Evolutionary conservation across 2,329 filamentous ascomycete genomes (phyloP), one percentile per base, ranked within the genome.

Genomic region (Chaetomium sp.): DNA sequence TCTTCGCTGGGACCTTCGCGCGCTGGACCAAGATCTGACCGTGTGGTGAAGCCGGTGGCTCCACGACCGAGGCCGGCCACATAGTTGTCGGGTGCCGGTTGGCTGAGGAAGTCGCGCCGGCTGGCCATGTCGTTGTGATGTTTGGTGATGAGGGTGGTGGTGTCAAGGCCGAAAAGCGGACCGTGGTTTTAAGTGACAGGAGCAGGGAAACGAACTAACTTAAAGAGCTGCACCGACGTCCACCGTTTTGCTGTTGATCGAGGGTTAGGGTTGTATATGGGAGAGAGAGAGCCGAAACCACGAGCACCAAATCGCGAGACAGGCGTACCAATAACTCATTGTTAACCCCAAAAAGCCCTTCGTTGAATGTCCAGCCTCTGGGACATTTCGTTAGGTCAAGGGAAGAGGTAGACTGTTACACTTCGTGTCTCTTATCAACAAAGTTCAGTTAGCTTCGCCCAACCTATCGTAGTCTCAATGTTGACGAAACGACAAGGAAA

Each of bases 21-120:
- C 57, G 92, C 92, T 50, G 95, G 94, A 56, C 95, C 94, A 56
- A 99, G 79, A 80, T 99, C 94, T 55, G 92, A 97, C 67, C 95
- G 85, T 42, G 94, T 99, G 12, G 94, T 97, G 76, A 99, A 99
- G 58, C 95, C 94, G 6, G 94, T 99, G 27, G 95, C 95, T 74
- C 94, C 94, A 79, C 95, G 88, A 74, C 94, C 94, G 61, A 99
- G 85, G 81, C 94, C 94, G 61, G 94, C 94, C 61, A 99, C 92
- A 68, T 92, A 92, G 72, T 91, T 92, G 66, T 91, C 88, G 10
- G 88, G 88, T 54, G 88, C 87, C 59, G 87, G 86, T 72, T 95
- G 91, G 73, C 81, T 91, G 58, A 97, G 74, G 68, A 97, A 97
- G 73, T 96, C 91, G 68, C 82, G 80, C 76, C 90, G 87, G 66